Base-by-base conservation (phyloP, 1,139 yeast genomes). In the Protomyces arabidopsidicola region DNA sequence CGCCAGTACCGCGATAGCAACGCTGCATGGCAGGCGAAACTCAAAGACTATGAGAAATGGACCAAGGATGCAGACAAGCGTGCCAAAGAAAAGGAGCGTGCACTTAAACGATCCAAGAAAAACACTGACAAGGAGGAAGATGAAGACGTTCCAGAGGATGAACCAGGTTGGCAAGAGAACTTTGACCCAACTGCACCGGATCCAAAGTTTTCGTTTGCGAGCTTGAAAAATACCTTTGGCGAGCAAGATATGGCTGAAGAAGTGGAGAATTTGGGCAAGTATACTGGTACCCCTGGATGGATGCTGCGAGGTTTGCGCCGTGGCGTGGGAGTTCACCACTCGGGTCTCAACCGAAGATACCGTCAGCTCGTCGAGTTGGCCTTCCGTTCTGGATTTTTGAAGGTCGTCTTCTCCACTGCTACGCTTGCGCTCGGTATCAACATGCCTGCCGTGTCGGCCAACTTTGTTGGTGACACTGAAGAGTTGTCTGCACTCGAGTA, bases 101-200 rank as follows among this genome's bases (percentile, higher is more conserved):
- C 62, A 8, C 36, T 52, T 22, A 58, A 58, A 45, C 42, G 62
- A 27, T 51, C 62, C 56, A 58, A 58, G 45, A 58, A 58, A 53
- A 58, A 59, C n/a, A 56, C 60, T n/a, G 64, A 63, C 42, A 63
- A 63, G 54, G 45, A 27, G 14, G 55, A 52, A 27, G 61, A 60
- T 38, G 65, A 63, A 10, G 61, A 63, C 22, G 60, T 56, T 14
- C 60, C 60, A 27, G 64, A 58, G 24, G 65, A 60, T 20, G 65
- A 63, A 27, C 54, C 51, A 24, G 53, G 56, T 2, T 63, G 65
- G 65, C 60, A 57, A 24, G 65, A 63, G 34, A 53, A 53, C 12
- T 63, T 63, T 38, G 65, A 63, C 48, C 65, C 65, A 6, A 55
- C 56, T 8, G 65, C 60, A 14, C 65, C 65, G n/a, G 60, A 60